A percentile compares a stretch with the other conserved stretches of the same genome.
Evolutionary conservation across 2,329 filamentous ascomycete genomes (phyloP).

Genomic region (Sclerotinia subarctica): DNA sequence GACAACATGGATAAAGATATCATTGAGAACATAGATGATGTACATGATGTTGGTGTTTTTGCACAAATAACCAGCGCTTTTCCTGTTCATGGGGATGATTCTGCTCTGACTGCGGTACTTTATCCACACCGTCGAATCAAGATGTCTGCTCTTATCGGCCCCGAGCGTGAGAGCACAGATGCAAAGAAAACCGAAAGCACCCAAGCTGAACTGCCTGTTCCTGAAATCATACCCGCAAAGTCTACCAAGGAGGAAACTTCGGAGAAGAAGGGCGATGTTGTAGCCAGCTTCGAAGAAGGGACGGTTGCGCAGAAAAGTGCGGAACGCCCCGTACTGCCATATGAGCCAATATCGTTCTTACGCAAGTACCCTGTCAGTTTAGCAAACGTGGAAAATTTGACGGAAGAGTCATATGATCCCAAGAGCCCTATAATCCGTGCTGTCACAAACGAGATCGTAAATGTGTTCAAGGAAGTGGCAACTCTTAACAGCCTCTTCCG

Average conservation of each 20-base stretch:
- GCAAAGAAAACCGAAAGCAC: conserved; percentile 48
- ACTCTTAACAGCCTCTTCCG: conserved; percentile 91
- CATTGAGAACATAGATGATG: conserved; percentile 85
- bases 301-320: conserved; percentile 57
- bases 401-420: conserved; percentile 84
- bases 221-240: conserved; percentile 59
- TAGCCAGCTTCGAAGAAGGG: conserved; percentile 92
- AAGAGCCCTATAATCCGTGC: conserved; percentile 87
- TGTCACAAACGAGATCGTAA: conserved; percentile 95
- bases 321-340: conserved; percentile 50
- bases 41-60: conserved; percentile 94
- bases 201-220: conserved; percentile 47
- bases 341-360: conserved; percentile 88
- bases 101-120: conserved; percentile 83
- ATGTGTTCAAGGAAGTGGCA: conserved; percentile 97
- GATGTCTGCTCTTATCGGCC: conserved; percentile 77
- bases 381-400: conserved; percentile 90
- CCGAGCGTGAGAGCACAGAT: conserved; percentile 44
- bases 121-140: conserved; percentile 95
- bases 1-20: conserved; percentile 91
- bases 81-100: conserved; percentile 81
- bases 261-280: conserved; percentile 87
- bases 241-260: conserved; percentile 50
- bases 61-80: conserved; percentile 97
- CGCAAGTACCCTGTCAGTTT: conserved; percentile 89